phyloP scores from a whole-genome alignment of 2,329 filamentous ascomycete species.

The Reticulascus tulasneorum region DNA sequence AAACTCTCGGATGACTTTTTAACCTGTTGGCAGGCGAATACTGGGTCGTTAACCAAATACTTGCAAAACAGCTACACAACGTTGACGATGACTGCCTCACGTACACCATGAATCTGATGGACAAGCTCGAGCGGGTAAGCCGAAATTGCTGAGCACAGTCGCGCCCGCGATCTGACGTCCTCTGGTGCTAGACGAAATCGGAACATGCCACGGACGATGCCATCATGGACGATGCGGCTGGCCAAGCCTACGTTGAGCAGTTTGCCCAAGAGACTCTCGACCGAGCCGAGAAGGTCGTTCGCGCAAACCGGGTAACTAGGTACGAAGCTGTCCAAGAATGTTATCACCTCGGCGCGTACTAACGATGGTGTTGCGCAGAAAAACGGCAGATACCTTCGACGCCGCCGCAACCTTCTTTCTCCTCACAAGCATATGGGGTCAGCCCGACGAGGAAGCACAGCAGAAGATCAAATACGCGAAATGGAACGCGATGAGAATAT shows the following conservation, averaged over 20 bases:
- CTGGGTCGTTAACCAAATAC: slow-evolving; percentile 89
- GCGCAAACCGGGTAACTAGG: slow-evolving; percentile 76
- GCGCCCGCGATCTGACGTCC: slow-evolving; percentile 7
- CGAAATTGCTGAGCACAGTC: too few species aligned
- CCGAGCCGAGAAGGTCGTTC: slow-evolving; percentile 76
- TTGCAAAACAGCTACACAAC: slow-evolving; percentile 74
- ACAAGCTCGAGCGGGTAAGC: slow-evolving; percentile 76
- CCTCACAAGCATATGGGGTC: slow-evolving; percentile 78
- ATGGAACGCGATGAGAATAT: slow-evolving; percentile 88
- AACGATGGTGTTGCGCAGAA: slow-evolving; percentile 41
- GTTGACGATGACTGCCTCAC: slow-evolving; percentile 71
- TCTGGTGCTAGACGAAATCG: slow-evolving; percentile 55
- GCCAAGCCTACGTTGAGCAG: slow-evolving; percentile 89
- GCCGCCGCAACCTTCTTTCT: slow-evolving; percentile 92
- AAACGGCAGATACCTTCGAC: slow-evolving; percentile 91
- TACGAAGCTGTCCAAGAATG: not conserved
- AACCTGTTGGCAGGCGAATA: slow-evolving; percentile 63
- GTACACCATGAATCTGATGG: slow-evolving; percentile 83
- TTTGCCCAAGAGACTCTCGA: slow-evolving; percentile 88
- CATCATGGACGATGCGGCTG: slow-evolving; percentile 78
- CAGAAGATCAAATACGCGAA: slow-evolving; percentile 96
- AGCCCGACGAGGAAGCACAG: slow-evolving; percentile 67
- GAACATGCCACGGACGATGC: slow-evolving; percentile 76
- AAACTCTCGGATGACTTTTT: not conserved
- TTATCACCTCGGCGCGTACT: not conserved